These are phyloP conservation scores for Fusarium anthophilum DNA, from an alignment of 2,329 filamentous ascomycete genomes.

Conservation along the genomic window DNA sequence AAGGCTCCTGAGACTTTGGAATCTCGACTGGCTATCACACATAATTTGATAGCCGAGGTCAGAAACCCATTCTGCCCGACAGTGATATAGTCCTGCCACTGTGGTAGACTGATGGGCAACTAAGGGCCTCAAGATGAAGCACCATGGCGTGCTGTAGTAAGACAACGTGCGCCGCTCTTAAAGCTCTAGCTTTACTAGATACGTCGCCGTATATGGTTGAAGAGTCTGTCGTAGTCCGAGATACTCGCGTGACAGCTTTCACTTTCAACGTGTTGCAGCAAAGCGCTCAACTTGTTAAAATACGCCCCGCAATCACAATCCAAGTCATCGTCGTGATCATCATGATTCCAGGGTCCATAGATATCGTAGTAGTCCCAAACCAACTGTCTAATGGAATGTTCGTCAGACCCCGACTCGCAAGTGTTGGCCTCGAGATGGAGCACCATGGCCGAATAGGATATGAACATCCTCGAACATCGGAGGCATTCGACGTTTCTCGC, in stretches of 20 bases:
- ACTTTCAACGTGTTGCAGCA: slow-evolving; percentile 41
- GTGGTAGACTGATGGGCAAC: background rate
- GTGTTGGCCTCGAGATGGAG: slow-evolving; percentile 38
- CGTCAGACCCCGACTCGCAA: slow-evolving; percentile 22
- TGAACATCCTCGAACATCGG: slow-evolving; percentile 28
- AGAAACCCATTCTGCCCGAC: background rate
- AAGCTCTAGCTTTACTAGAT: background rate
- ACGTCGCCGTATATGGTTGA: rapidly evolving
- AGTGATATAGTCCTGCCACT: background rate
- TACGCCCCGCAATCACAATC: slow-evolving; percentile 30
- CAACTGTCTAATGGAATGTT: background rate
- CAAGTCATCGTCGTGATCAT: slow-evolving; percentile 11
- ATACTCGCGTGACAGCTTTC: slow-evolving; percentile 20
- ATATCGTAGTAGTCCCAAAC: slow-evolving; percentile 31
- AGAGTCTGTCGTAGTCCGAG: background rate
- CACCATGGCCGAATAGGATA: slow-evolving; percentile 35
- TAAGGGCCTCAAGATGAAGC: background rate
- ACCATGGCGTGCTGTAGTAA: background rate
- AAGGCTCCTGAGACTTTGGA: background rate
- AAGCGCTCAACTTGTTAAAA: slow-evolving; percentile 19
- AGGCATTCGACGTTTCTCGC: slow-evolving; percentile 20
- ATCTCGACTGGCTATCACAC: background rate
- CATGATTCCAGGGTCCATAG: background rate
- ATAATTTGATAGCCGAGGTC: background rate
- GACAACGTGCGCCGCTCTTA: rapidly evolving